Evolutionary conservation across 2,329 filamentous ascomycete species (phyloP).

Genomic region (Neopestalotiopsis sp.): DNA sequence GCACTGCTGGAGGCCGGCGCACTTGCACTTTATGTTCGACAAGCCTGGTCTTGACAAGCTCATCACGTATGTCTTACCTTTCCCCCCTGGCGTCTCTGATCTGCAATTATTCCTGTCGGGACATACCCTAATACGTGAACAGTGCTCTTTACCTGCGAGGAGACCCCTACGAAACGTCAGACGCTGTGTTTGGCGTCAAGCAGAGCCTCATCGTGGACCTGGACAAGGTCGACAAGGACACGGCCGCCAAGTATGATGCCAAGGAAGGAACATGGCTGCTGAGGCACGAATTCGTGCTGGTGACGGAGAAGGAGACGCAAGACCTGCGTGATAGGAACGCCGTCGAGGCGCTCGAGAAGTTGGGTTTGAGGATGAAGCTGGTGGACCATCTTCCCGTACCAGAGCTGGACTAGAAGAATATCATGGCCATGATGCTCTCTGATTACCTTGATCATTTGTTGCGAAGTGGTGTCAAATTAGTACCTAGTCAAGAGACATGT

Average conservation of each 20-base stretch:
- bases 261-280: conserved; percentile 67
- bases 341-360: conserved; percentile 66
- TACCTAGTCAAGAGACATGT: neutral
- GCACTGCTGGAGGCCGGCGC: conserved; percentile 78
- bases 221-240: conserved; percentile 54
- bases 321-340: conserved; percentile 69
- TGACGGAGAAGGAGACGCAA: conserved; percentile 71
- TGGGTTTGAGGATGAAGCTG: conserved; percentile 74
- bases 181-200: conserved; percentile 89
- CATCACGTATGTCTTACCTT: conserved; percentile 69
- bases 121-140: conserved; percentile 13
- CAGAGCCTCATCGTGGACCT: conserved; percentile 74
- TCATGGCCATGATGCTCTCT: neutral
- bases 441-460: neutral
- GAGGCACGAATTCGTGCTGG: conserved; percentile 78
- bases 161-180: conserved; percentile 81
- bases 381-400: conserved; percentile 79
- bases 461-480: neutral
- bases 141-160: conserved; percentile 79
- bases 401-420: conserved; percentile 54
- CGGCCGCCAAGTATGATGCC: conserved; percentile 66
- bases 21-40: conserved; percentile 90
- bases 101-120: neutral
- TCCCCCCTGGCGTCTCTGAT: too few relatives aligned
- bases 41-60: conserved; percentile 79